Base-by-base conservation (phyloP, 352 stramenopile genomes). In the Pythium monospermum region DNA sequence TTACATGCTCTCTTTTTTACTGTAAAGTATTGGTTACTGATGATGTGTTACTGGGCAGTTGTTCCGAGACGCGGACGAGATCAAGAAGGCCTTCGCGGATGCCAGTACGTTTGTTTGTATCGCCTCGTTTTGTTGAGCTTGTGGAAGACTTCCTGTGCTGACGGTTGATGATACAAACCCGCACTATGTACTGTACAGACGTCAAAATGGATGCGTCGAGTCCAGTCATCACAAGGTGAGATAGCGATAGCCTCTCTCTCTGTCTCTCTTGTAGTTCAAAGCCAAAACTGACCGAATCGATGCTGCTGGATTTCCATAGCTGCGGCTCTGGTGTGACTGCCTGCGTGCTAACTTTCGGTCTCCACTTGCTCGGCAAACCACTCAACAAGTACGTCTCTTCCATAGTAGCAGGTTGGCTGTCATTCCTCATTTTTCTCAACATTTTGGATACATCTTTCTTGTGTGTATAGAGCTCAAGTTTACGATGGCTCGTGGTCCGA, bases 401-500 rank as follows among this genome's bases (percentile, higher is more conserved):
- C n/a, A n/a, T n/a, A n/a, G n/a, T n/a, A n/a, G n/a, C n/a, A n/a
- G n/a, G n/a, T n/a, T n/a, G n/a, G n/a, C n/a, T n/a, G n/a, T n/a
- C n/a, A n/a, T n/a, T n/a, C n/a, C n/a, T n/a, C n/a, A n/a, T n/a
- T n/a, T n/a, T n/a, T n/a, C n/a, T 23, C 30, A 44, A 40, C n/a
- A 19, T 47, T 25, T 16, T 18, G 40, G 16, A 22, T 6, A 25
- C 2, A 26, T 57, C 6, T 58, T 2, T 44, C 18, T 40, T 26
- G 31, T 53, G 13, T 38, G 7, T 58, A 13, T 35, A 92, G 78
- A 27, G 64, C 66, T 26, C 66, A 76, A 2, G 80, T 97, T 27
- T 97, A 96, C 65, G 90, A 97, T 46, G 90, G 88, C 10, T 93
- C 79, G 33, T 96, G 85, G 85, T 83, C 82, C 5, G 87, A 96